These are phyloP conservation scores for Imleria badia DNA, from an alignment of 768 basidiomycete species.

Conservation along the genomic window DNA sequence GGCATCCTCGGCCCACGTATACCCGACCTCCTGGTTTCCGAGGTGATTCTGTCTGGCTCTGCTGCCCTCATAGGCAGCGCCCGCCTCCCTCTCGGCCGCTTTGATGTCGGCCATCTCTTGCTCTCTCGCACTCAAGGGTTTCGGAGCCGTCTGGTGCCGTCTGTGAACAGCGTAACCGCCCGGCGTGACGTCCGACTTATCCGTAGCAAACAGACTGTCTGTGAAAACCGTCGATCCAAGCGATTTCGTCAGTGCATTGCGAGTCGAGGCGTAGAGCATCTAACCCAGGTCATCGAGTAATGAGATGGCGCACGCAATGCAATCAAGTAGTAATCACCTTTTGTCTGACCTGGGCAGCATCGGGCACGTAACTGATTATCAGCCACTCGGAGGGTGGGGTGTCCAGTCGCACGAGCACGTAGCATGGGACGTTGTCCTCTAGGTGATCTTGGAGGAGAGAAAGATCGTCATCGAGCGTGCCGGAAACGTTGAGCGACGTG, in stretches of 20 bases:
- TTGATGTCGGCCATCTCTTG: conserved; percentile 77
- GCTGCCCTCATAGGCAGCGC: conserved; percentile 56
- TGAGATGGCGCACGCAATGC: not conserved
- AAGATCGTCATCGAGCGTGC: conserved; percentile 64
- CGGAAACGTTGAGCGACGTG: conserved; percentile 44
- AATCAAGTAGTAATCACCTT: conserved; percentile 50
- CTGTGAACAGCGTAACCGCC: conserved; percentile 74
- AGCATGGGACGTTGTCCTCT: conserved; percentile 65
- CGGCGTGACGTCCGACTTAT: conserved; percentile 62
- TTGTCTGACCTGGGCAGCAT: conserved; percentile 73
- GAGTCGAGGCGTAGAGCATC: conserved; percentile 90
- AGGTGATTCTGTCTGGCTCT: conserved; percentile 54
- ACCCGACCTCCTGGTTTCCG: conserved; percentile 53
- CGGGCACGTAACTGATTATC: conserved; percentile 78
- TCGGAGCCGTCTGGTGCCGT: conserved; percentile 68
- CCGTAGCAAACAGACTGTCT: conserved; percentile 77
- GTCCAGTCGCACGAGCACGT: conserved; percentile 68
- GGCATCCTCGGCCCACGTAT: conserved; percentile 67
- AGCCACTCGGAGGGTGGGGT: conserved; percentile 66
- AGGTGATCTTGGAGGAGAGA: conserved; percentile 54
- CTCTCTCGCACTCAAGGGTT: conserved; percentile 82
- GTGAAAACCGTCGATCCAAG: conserved; percentile 73
- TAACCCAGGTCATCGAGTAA: conserved; percentile 25
- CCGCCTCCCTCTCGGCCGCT: conserved; percentile 68
- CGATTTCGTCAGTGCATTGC: conserved; percentile 64